phyloP scores from a whole-genome alignment of 108 stramenopile genomes.

The Aurantiochytrium sp. region DNA sequence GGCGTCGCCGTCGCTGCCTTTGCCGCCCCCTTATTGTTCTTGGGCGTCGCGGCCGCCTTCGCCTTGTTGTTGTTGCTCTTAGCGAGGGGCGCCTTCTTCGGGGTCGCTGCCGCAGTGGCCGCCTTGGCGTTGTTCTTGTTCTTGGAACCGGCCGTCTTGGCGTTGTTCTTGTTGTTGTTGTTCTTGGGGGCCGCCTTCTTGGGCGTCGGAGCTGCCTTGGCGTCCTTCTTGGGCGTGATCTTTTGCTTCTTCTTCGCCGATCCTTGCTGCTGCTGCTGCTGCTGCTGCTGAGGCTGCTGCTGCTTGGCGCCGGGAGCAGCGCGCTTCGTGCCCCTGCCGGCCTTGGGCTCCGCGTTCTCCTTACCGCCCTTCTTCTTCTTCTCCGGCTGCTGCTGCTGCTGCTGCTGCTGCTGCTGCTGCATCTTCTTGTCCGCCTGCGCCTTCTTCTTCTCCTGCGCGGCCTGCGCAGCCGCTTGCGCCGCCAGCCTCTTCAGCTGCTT shows the following conservation, averaged over 20 bases:
- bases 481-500: neutral
- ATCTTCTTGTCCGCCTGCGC: neutral
- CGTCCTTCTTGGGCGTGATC: neutral
- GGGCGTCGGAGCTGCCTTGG: neutral
- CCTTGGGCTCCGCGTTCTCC: neutral
- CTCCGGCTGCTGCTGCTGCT: neutral
- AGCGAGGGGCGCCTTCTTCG: no score
- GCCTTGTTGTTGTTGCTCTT: neutral
- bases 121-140: neutral
- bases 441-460: neutral
- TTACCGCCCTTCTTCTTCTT: neutral
- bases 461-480: neutral
- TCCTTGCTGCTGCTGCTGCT: no score
- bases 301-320: neutral
- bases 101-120: neutral
- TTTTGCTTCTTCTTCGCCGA: no score
- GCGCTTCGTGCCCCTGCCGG: neutral
- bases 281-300: neutral
- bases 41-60: neutral
- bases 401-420: neutral
- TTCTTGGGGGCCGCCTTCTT: neutral
- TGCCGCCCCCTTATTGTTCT: neutral
- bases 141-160: neutral
- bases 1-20: neutral
- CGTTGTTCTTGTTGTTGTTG: neutral